A percentile compares a stretch with the other conserved stretches of the same genome.
Evolutionary conservation across 176 grass and related monocot species (phyloP).

Genomic region (Oryza nivara): DNA sequence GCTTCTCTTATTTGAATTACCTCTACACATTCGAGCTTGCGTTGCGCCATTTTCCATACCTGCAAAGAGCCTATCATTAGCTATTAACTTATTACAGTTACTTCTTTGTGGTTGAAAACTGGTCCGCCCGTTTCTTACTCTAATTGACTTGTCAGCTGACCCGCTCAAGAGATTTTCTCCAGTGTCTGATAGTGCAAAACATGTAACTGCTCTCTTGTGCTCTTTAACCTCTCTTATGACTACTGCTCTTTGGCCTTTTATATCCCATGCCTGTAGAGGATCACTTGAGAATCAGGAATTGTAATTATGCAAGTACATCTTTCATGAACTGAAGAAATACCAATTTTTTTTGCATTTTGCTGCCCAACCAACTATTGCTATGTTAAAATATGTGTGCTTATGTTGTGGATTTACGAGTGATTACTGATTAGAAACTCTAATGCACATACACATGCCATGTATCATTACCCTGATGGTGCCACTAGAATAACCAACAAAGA

Average conservation of each 20-base stretch:
- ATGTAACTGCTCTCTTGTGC: constrained; percentile 80
- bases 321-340: neutral
- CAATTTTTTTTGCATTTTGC: constrained; percentile 1
- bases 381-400: constrained; percentile 5
- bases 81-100: constrained; percentile 9
- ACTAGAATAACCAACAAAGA: constrained; percentile 84
- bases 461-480: constrained; percentile 86
- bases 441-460: constrained; percentile 19
- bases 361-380: neutral
- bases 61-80: constrained; percentile 41
- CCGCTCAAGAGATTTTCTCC: constrained; percentile 85
- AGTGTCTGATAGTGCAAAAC: constrained; percentile 77
- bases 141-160: constrained; percentile 91
- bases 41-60: constrained; percentile 89
- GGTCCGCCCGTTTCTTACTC: constrained; percentile 58
- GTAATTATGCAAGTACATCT: constrained; percentile 22
- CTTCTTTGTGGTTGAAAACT: neutral
- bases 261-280: constrained; percentile 86
- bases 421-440: constrained; percentile 5
- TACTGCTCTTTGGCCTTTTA: constrained; percentile 77
- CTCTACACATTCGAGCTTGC: constrained; percentile 83
- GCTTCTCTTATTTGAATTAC: constrained; percentile 84
- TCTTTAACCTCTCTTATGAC: constrained; percentile 82
- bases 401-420: constrained; percentile 20
- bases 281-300: constrained; percentile 2